Evolutionary conservation across 805 yeast species (phyloP).

Genomic region (Metschnikowia bowlesiae): DNA sequence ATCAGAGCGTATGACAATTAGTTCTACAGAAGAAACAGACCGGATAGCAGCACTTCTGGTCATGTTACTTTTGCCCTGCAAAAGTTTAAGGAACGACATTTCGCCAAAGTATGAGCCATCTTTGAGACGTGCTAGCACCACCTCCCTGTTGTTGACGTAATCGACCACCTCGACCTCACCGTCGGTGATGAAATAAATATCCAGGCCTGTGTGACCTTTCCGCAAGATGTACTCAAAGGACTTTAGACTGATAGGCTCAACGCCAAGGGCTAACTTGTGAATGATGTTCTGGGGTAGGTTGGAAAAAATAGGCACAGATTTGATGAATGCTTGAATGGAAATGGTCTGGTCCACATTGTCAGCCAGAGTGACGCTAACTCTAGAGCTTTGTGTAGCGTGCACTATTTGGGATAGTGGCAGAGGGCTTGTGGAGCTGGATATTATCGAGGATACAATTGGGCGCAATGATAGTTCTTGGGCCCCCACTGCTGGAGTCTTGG

Average conservation of each 20-base stretch:
- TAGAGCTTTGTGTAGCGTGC: constrained; percentile 7
- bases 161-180: constrained; percentile 70
- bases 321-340: constrained; percentile 54
- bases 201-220: constrained; percentile 58
- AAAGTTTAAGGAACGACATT: constrained; percentile 58
- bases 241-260: constrained; percentile 49
- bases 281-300: constrained; percentile 54
- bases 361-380: constrained; percentile 4
- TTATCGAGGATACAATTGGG: constrained; percentile 16
- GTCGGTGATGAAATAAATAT: constrained; percentile 59
- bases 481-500: constrained; percentile 12
- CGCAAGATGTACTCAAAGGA: constrained; percentile 59
- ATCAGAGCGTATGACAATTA: constrained; percentile 55
- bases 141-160: constrained; percentile 25
- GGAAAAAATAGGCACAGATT: constrained; percentile 55
- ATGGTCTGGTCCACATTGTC: constrained; percentile 49
- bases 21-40: constrained; percentile 55
- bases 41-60: constrained; percentile 61
- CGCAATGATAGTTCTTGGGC: constrained; percentile 9
- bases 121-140: constrained; percentile 52
- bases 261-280: constrained; percentile 61
- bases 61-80: constrained; percentile 28
- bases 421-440: constrained; percentile 12
- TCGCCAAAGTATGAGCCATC: constrained; percentile 73
- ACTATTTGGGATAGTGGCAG: constrained; percentile 19